Base-by-base conservation (phyloP, 768 basidiomycete genomes). In the Auricularia sp. region DNA sequence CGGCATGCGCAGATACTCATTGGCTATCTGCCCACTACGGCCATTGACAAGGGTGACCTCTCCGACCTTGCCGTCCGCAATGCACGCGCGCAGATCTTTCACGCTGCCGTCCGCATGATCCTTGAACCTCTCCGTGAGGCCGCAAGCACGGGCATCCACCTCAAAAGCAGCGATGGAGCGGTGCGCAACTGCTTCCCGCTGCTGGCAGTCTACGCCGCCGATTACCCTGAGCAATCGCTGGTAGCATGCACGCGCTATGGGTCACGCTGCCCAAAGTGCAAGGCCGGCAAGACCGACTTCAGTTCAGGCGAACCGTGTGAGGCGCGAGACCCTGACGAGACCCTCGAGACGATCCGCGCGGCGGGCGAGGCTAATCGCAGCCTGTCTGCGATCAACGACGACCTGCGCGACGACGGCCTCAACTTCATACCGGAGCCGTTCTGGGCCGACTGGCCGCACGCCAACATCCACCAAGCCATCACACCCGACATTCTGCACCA, bases 1-100 rank as follows among this genome's bases (percentile, higher is more conserved):
- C 29, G 63, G 3, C 72, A 72, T 18, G 78, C 75, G 0, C 71
- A 67, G 18, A 67, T 80, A 0, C 69, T 80, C 0, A n/a, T 82
- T 0, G 80, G 71, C 0, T 81, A 81, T 64, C 71, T 81, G 1
- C 74, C 78, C 1, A 62, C 51, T 12, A 39, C 12, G 1, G 35
- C 66, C 18, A 61, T 65, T 23, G 59, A 59, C 10, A 29, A 66
- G 35, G 56, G 34, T 1, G 34, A 35, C 23, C 18, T 51, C 11
- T 18, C 47, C 5, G 47, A 51, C 10, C 47, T 51, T 36, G 59
- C 66, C 3, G 18, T 63, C 33, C 39, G 64, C 6, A 36, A 43
- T 10, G 43, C 61, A 14, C 23, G 47, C 1, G 64, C 64, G 23
- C 64, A 64, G 16, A 29, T 66, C 18, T 66, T 64, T 33, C 65